A percentile compares a stretch with the other conserved stretches of the same genome.
These are phyloP conservation scores for Saccharomyces hybrid DNA, from an alignment of 1,139 yeast genomes.

Conservation along the genomic window DNA sequence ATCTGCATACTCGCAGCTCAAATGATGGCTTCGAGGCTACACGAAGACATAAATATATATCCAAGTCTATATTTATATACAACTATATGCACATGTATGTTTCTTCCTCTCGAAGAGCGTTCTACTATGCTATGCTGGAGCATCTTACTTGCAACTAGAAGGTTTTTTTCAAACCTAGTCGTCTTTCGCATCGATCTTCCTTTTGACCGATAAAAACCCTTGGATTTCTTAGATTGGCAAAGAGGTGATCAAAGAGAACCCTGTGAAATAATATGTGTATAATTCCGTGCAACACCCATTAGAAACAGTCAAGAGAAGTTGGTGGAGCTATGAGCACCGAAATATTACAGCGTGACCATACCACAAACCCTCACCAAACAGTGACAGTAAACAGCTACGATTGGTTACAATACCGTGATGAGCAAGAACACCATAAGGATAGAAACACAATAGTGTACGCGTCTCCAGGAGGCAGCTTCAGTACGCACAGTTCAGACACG, in stretches of 20 bases:
- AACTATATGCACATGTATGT: too few species aligned
- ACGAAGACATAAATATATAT: too few species aligned
- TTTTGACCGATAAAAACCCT: not conserved
- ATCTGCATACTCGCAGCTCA: too few species aligned
- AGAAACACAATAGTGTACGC: conserved; percentile 1
- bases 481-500: not conserved
- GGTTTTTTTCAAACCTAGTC: not conserved
- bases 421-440: conserved; percentile 8
- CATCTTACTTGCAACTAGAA: not conserved
- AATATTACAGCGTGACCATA: conserved; percentile 6
- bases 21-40: too few species aligned
- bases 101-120: too few species aligned
- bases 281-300: not conserved
- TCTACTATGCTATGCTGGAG: too few species aligned
- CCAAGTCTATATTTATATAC: too few species aligned
- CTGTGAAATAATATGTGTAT: not conserved
- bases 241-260: not conserved
- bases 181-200: not conserved
- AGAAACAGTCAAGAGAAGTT: not conserved
- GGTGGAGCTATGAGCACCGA: not conserved
- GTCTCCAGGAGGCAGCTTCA: not conserved
- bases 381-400: conserved; percentile 19
- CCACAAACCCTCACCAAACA: conserved; percentile 9
- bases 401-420: conserved; percentile 18
- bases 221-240: not conserved